phyloP scores from a whole-genome alignment of 2,329 filamentous ascomycete species.

The Fusarium sp. region DNA sequence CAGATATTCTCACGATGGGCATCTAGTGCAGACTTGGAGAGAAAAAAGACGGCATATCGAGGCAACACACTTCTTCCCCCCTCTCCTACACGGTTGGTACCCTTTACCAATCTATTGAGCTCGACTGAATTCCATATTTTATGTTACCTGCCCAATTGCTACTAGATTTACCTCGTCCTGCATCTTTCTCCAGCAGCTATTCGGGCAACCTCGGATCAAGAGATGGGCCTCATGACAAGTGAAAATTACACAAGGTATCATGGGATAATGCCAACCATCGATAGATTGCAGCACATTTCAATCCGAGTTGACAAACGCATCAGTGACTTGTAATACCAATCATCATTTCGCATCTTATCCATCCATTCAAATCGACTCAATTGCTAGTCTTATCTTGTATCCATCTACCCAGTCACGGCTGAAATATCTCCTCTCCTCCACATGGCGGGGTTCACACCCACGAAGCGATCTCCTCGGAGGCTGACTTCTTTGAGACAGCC shows the following conservation, averaged over 20 bases:
- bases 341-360: constrained; percentile 1
- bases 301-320: background rate
- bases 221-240: background rate
- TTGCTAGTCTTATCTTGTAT: background rate
- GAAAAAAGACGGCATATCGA: background rate
- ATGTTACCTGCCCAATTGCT: no score
- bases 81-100: no score
- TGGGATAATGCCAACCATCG: background rate
- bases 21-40: background rate
- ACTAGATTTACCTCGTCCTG: no score
- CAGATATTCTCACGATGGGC: background rate
- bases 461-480: background rate
- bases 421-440: background rate
- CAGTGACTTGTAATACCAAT: background rate
- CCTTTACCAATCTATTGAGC: no score
- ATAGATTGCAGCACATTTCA: background rate
- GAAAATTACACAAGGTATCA: background rate
- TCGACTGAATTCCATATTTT: no score
- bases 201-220: no score
- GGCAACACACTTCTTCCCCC: no score
- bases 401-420: background rate
- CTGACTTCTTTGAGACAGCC: background rate
- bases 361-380: background rate
- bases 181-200: no score
- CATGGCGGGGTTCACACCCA: background rate